Conservation (phyloP, 305 asterid species). For the Solanum hybrid region DNA sequence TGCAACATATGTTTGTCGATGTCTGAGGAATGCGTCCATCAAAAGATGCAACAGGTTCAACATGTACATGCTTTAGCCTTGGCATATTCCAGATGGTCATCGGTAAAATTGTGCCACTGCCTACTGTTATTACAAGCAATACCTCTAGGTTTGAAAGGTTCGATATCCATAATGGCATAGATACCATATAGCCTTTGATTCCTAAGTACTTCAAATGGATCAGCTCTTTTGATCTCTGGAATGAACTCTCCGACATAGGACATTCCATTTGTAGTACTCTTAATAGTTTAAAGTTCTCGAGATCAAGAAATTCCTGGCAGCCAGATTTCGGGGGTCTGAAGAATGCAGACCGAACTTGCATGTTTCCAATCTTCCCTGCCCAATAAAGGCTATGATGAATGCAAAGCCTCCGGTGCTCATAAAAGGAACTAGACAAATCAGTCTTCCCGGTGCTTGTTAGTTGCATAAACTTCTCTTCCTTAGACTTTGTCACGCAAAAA, state of each 20-base stretch:
- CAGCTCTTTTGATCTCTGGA: not conserved
- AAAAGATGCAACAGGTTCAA: not conserved
- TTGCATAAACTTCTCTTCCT: slow-evolving; percentile 12
- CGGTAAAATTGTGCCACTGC: not conserved
- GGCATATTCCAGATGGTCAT: not conserved
- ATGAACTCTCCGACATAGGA: not conserved
- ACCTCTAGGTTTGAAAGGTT: slow-evolving; percentile 3
- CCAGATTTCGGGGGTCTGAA: slow-evolving; percentile 2
- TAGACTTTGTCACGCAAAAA: slow-evolving; percentile 8
- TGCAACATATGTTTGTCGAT: not conserved
- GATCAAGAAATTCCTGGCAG: not conserved
- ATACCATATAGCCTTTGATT: not conserved
- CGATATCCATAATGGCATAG: not conserved
- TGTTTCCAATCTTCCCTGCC: slow-evolving; percentile 1
- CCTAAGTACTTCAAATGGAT: slow-evolving; percentile 20
- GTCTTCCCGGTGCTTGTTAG: not conserved
- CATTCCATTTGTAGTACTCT: not conserved
- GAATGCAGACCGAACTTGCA: slow-evolving; percentile 5
- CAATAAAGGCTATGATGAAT: slow-evolving; percentile 2
- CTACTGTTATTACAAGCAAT: not conserved
- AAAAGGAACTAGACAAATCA: not conserved
- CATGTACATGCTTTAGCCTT: not conserved
- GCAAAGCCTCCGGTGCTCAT: slow-evolving; percentile 2
- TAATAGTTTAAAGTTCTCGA: slow-evolving; percentile 10
- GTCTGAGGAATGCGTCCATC: not conserved